Conservation (phyloP, 768 basidiomycete species). For the Hericium erinaceus region DNA sequence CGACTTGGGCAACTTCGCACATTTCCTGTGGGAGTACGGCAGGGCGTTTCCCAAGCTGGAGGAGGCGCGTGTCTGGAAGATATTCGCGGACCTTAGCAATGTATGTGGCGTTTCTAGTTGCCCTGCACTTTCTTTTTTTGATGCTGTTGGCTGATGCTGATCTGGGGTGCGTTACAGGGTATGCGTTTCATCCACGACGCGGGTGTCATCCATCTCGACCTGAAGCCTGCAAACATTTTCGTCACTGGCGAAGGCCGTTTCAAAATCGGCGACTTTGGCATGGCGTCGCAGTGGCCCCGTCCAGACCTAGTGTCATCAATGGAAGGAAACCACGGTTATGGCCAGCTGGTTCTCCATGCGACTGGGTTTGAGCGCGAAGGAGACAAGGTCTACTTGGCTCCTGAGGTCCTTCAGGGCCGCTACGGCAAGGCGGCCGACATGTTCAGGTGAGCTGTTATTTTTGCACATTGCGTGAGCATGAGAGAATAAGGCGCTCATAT, state of each 20-base stretch:
- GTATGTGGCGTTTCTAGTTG: constrained; percentile 37
- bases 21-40: constrained; percentile 89
- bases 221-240: constrained; percentile 97
- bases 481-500: constrained; percentile 6
- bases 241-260: constrained; percentile 80
- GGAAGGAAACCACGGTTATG: constrained; percentile 1
- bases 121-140: constrained; percentile 12
- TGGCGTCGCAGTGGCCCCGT: constrained; percentile 92
- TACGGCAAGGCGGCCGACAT: constrained; percentile 95
- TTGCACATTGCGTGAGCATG: background rate
- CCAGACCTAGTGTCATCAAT: constrained; percentile 23
- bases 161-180: constrained; percentile 40
- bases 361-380: constrained; percentile 88
- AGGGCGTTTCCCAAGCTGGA: constrained; percentile 75
- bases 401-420: constrained; percentile 84
- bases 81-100: constrained; percentile 80
- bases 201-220: constrained; percentile 87
- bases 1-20: constrained; percentile 83
- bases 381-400: constrained; percentile 94
- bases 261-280: constrained; percentile 97
- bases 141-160: constrained; percentile 18
- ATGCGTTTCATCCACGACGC: constrained; percentile 83
- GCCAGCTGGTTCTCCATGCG: constrained; percentile 4
- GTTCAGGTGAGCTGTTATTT: constrained; percentile 56
- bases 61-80: constrained; percentile 94